A percentile compares a stretch with the other conserved stretches of the same genome.
phyloP scores from a whole-genome alignment of 225 moss, liverwort and hornwort genomes.

The Lunularia cruciata region DNA sequence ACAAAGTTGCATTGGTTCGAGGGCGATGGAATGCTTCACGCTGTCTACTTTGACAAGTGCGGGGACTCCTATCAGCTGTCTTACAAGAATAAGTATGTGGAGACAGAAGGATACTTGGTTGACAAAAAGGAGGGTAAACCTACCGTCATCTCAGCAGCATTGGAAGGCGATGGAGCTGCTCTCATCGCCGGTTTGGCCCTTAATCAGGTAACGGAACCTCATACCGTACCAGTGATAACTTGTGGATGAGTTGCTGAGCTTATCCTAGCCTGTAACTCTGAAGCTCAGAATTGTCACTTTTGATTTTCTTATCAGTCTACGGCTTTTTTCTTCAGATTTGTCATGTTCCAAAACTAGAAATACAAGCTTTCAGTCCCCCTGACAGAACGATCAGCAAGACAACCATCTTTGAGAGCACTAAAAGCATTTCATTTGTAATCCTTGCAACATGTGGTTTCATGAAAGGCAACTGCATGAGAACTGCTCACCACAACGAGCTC shows the following conservation, averaged over 20 bases:
- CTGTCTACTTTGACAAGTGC: constrained; percentile 27
- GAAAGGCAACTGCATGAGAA: too few relatives aligned
- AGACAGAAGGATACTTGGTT: constrained; percentile 20
- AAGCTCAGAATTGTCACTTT: too few relatives aligned
- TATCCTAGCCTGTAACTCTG: not conserved
- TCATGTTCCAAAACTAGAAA: too few relatives aligned
- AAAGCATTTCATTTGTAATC: too few relatives aligned
- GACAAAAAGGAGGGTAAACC: constrained; percentile 26
- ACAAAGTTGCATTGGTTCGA: constrained; percentile 31
- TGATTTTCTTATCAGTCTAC: too few relatives aligned
- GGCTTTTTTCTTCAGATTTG: too few relatives aligned
- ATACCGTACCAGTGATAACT: too few relatives aligned
- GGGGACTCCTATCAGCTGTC: not conserved
- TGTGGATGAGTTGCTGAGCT: not conserved
- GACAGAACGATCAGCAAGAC: too few relatives aligned
- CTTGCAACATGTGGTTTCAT: too few relatives aligned
- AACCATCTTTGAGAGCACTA: too few relatives aligned
- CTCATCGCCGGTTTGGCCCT: not conserved
- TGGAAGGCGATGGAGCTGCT: not conserved
- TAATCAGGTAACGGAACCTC: constrained; percentile 15
- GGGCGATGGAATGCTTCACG: constrained; percentile 44
- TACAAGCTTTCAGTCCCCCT: too few relatives aligned
- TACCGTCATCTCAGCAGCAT: not conserved
- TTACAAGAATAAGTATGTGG: constrained; percentile 37
- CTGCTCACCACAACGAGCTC: too few relatives aligned